These are phyloP conservation scores for Microthlaspi erraticum DNA, from an alignment of 345 rosid genomes.

Conservation along the genomic window DNA sequence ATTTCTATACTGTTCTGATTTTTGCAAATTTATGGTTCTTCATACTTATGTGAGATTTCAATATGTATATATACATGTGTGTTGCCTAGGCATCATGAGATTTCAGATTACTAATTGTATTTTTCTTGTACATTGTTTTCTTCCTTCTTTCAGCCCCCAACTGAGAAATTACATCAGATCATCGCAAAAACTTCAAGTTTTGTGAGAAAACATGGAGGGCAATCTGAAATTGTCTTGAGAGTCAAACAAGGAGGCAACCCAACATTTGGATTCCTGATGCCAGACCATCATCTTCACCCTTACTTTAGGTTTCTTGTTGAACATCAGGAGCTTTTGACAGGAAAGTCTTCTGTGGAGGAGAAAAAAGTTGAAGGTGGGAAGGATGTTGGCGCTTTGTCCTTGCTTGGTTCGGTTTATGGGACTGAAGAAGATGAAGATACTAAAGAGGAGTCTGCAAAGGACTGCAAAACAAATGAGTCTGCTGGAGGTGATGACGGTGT, in stretches of 20 bases:
- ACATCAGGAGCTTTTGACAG: slow-evolving; percentile 72
- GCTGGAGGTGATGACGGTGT: slow-evolving; percentile 42
- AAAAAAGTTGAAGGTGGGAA: slow-evolving; percentile 48
- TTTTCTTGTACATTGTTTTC: slow-evolving; percentile 30
- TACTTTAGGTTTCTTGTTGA: slow-evolving; percentile 88
- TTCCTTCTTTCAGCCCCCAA: slow-evolving; percentile 73
- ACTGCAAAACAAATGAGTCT: slow-evolving; percentile 38
- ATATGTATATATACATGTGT: slow-evolving; percentile 38
- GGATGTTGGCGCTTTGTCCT: slow-evolving; percentile 74
- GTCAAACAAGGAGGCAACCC: slow-evolving; percentile 98
- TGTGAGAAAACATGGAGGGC: slow-evolving; percentile 88
- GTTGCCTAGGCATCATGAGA: slow-evolving; percentile 39
- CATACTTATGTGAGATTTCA: slow-evolving; percentile 54
- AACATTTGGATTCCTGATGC: slow-evolving; percentile 92
- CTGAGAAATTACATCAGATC: slow-evolving; percentile 92
- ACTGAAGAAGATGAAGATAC: slow-evolving; percentile 86
- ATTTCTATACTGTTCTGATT: slow-evolving; percentile 61
- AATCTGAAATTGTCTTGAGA: slow-evolving; percentile 91
- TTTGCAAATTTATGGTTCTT: slow-evolving; percentile 68
- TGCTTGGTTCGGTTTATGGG: slow-evolving; percentile 85
- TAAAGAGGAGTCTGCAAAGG: slow-evolving; percentile 47
- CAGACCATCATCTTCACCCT: slow-evolving; percentile 74
- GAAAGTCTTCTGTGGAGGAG: slow-evolving; percentile 55
- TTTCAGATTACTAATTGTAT: slow-evolving; percentile 41
- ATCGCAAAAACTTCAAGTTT: slow-evolving; percentile 86